Evolutionary conservation across 306 rosid species (phyloP).

Genomic region (Vigna angularis): DNA sequence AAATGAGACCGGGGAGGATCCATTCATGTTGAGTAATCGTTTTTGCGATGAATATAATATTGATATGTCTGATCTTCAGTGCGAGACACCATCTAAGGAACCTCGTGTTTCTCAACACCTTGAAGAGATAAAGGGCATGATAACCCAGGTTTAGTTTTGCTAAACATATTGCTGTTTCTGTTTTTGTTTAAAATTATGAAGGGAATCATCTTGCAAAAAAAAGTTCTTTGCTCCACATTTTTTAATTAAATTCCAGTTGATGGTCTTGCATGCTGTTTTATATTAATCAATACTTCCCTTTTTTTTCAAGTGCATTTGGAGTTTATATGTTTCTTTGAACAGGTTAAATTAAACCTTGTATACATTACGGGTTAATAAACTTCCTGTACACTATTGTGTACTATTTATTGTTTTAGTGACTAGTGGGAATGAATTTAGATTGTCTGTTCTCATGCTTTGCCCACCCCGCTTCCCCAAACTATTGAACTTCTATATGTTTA

Average conservation of each 20-base stretch:
- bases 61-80: conserved; percentile 86
- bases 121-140: conserved; percentile 85
- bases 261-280: conserved; percentile 11
- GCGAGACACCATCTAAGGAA: conserved; percentile 80
- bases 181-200: background rate
- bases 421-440: conserved; percentile 22
- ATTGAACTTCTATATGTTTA: background rate
- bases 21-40: conserved; percentile 69
- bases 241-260: conserved; percentile 17
- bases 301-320: conserved; percentile 1
- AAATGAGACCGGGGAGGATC: conserved; percentile 85
- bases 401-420: conserved; percentile 6
- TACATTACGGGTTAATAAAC: no score
- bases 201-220: background rate
- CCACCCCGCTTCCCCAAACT: background rate
- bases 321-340: conserved; percentile 12
- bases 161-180: conserved; percentile 1
- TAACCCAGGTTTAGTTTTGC: conserved; percentile 65
- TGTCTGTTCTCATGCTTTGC: background rate
- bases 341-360: background rate
- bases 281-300: background rate
- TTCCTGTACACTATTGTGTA: background rate
- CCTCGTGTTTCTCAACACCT: conserved; percentile 93
- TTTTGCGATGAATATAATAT: conserved; percentile 81
- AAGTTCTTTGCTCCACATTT: background rate